Percentiles rank a stretch among this genome's conserved stretches.
Conservation (phyloP, 1,284 basidiomycete species). For the Athelia sp. region DNA sequence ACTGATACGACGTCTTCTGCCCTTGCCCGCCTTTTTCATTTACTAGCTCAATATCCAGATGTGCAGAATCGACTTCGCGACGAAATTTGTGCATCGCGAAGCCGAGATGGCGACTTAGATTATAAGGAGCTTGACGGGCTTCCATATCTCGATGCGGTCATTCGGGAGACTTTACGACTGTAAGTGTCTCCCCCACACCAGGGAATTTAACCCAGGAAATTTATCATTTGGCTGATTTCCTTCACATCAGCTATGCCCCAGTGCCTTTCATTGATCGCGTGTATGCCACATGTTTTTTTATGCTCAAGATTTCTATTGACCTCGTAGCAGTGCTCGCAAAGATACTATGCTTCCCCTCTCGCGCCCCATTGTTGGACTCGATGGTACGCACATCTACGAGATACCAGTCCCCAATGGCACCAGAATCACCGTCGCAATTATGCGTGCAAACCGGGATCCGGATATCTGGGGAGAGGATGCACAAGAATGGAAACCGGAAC, state of each 20-base stretch:
- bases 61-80: slow-evolving; percentile 28
- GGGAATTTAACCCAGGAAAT: too few relatives aligned
- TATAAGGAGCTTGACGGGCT: slow-evolving; percentile 33
- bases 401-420: slow-evolving; percentile 32
- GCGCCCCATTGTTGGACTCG: slow-evolving; percentile 11
- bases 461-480: slow-evolving; percentile 38
- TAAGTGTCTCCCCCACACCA: slow-evolving; percentile 20
- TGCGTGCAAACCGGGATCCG: slow-evolving; percentile 30
- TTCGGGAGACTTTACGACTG: slow-evolving; percentile 43
- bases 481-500: slow-evolving; percentile 34
- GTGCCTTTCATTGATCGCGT: slow-evolving; percentile 2
- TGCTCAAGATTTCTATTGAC: too few relatives aligned
- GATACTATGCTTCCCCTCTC: slow-evolving; percentile 25
- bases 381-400: slow-evolving; percentile 9
- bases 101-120: slow-evolving; percentile 18
- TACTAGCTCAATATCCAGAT: slow-evolving; percentile 24
- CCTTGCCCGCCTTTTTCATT: slow-evolving; percentile 31
- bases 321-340: slow-evolving; percentile 20
- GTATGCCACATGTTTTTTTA: background rate
- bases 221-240: too few relatives aligned
- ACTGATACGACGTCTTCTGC: slow-evolving; percentile 38
- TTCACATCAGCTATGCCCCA: slow-evolving; percentile 4
- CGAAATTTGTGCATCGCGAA: slow-evolving; percentile 24
- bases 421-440: slow-evolving; percentile 33
- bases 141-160: slow-evolving; percentile 39